Evolutionary conservation across 1,284 basidiomycete genomes (phyloP).

Genomic region (Cutaneotrichosporon sp.): DNA sequence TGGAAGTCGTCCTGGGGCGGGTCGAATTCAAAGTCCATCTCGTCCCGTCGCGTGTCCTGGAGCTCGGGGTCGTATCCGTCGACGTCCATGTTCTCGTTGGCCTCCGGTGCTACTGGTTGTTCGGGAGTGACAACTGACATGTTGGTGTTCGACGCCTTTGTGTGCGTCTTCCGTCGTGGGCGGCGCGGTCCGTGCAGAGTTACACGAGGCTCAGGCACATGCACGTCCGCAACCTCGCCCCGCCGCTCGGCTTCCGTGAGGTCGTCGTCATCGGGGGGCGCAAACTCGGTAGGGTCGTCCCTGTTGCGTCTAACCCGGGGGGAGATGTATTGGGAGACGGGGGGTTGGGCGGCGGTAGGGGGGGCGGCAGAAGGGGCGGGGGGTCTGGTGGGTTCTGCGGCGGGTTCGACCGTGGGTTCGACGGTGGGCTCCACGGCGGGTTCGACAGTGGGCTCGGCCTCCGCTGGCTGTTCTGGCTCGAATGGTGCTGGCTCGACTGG

Average conservation of each 20-base stretch:
- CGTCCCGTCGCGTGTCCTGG: neutral
- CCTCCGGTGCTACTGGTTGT: neutral
- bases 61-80: neutral
- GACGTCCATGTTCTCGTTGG: neutral
- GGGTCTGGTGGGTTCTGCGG: neutral
- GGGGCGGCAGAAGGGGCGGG: neutral
- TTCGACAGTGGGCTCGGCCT: too few relatives aligned
- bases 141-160: neutral
- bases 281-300: constrained; percentile 2
- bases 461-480: too few relatives aligned
- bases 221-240: neutral
- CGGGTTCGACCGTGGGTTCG: too few relatives aligned
- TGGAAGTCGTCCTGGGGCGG: neutral
- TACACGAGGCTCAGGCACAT: neutral
- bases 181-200: neutral
- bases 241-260: constrained; percentile 1
- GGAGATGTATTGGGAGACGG: neutral
- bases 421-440: too few relatives aligned
- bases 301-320: neutral
- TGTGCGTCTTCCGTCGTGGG: neutral
- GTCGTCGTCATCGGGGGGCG: neutral
- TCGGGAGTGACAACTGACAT: too few relatives aligned
- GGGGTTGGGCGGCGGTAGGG: neutral
- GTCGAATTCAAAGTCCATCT: neutral
- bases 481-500: neutral